Base-by-base conservation (phyloP, 306 rosid species). In the Begonia fuchsioides region DNA sequence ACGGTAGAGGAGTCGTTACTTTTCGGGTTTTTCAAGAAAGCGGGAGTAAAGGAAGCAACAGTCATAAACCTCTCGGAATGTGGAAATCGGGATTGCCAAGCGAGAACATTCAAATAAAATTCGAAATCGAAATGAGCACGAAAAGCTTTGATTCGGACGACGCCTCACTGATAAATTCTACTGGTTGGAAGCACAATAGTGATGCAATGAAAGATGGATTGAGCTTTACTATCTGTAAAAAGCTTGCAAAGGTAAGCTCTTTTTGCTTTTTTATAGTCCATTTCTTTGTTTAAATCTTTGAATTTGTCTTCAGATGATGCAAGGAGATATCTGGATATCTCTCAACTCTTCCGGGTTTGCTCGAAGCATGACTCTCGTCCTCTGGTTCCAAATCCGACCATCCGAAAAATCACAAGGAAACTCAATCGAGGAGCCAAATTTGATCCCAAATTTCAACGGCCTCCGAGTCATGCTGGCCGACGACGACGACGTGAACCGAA, bases 241-340 rank as follows among this genome's bases (percentile, higher is more conserved):
- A 67, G 41, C 49, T 84, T 52, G 92, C 76, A 52, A 78, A 77
- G 77, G 94, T n/a, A 65, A 40, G 58, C 18, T 44, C 56, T 59
- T 8, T 26, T 6, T 4, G 35, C 35, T 6, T 10, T 20, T 13
- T 20, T 6, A 15, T 12, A 3, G 14, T 2, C 15, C 10, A 45
- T 43, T 8, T 45, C 17, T 11, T 15, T 45, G 1, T 6, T 47
- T 47, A 10, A 10, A 13, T 15, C 18, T 15, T 16, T 49, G 38
- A 9, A 17, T 11, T n/a, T n/a, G 55, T 57, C 14, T 68, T 67
- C 86, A 86, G 96, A 82, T 76, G 78, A 82, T 86, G 94, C 90
- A 82, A 57, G 96, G 96, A 26, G 68, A 76, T 64, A 74, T 86
- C 57, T 74, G 79, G 83, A 62, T 74, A 53, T 72, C 79, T 38